Percentiles rank a stretch among this genome's conserved stretches.
Evolutionary conservation across 176 grass and related monocot species (phyloP).

Genomic region (Ensete ventricosum): DNA sequence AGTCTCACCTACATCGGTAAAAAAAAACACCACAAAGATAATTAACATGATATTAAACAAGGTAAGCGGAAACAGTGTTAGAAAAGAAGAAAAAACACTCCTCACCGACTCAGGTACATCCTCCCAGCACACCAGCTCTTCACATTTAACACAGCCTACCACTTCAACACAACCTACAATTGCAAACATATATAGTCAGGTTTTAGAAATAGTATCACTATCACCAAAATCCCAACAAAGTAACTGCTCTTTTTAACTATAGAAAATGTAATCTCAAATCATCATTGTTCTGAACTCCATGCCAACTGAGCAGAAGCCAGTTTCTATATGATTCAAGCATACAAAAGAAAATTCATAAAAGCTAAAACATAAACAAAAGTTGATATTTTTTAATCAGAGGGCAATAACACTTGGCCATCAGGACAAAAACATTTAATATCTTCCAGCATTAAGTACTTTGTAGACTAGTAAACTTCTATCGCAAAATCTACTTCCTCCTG

Average conservation of each 20-base stretch:
- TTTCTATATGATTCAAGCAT: neutral
- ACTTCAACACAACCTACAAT: conserved; percentile 68
- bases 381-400: neutral
- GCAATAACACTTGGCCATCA: neutral
- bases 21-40: conserved; percentile 4
- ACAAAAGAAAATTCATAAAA: neutral
- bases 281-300: too few species aligned
- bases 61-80: neutral
- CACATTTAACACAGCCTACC: conserved; percentile 59
- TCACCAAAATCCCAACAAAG: neutral
- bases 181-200: neutral
- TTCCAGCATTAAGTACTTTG: too few species aligned
- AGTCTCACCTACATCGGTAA: conserved; percentile 57
- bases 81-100: neutral
- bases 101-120: conserved; percentile 60
- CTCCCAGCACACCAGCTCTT: conserved; percentile 71
- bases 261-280: too few species aligned
- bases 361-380: neutral
- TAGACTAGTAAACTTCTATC: neutral
- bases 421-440: neutral
- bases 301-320: too few species aligned
- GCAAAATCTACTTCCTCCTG: neutral
- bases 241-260: too few species aligned
- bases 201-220: neutral
- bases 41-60: neutral